These are phyloP conservation scores for Pestalotiopsis sp. DNA, from an alignment of 2,329 filamentous ascomycete species.

Conservation along the genomic window DNA sequence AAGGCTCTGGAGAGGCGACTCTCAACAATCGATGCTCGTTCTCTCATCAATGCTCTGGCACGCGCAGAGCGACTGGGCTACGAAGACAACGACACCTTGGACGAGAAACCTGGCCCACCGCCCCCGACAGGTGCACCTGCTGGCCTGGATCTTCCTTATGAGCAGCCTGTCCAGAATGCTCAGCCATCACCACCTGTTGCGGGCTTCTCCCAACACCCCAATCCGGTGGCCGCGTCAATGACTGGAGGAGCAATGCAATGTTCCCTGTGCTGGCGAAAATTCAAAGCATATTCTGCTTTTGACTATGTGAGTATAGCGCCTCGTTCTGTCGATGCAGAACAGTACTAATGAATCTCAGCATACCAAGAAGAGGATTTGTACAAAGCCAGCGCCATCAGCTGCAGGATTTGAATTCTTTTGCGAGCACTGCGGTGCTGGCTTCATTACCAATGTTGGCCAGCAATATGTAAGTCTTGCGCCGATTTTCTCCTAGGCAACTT, in stretches of 20 bases:
- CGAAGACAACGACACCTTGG: constrained; percentile 51
- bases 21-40: constrained; percentile 55
- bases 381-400: constrained; percentile 22
- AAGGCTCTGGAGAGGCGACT: constrained; percentile 54
- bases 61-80: constrained; percentile 61
- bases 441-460: constrained; percentile 43
- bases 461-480: constrained; percentile 38
- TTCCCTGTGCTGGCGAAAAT: constrained; percentile 31
- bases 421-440: constrained; percentile 47
- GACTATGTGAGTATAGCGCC: constrained; percentile 31
- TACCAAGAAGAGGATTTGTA: constrained; percentile 37
- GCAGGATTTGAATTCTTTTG: constrained; percentile 43
- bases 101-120: constrained; percentile 33
- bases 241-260: constrained; percentile 25
- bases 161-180: background rate
- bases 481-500: background rate
- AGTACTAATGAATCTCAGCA: constrained; percentile 33
- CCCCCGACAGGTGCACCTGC: background rate
- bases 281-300: constrained; percentile 25
- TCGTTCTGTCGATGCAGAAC: background rate
- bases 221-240: background rate
- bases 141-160: constrained; percentile 17
- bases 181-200: background rate
- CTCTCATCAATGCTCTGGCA: constrained; percentile 60
- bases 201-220: background rate